Evolutionary conservation across 2,329 filamentous ascomycete genomes (phyloP).

Genomic region (Fusarium sp.): DNA sequence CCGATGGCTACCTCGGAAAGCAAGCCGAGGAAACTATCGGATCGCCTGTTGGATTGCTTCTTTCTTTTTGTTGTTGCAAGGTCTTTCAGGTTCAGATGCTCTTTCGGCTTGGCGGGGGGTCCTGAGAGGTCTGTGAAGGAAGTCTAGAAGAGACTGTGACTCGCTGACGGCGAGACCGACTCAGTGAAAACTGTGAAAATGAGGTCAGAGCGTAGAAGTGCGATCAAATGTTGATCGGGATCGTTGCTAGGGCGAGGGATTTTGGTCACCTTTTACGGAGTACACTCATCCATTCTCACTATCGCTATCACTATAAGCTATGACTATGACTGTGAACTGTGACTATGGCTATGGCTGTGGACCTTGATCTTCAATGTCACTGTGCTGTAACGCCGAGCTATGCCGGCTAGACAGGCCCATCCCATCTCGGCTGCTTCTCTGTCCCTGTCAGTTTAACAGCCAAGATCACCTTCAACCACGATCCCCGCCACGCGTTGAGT

Average conservation of each 20-base stretch:
- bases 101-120: not conserved
- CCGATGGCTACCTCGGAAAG: not conserved
- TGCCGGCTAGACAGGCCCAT: not conserved
- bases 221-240: too few relatives aligned
- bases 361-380: not conserved
- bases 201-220: not conserved
- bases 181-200: not conserved
- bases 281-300: not conserved
- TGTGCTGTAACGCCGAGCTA: not conserved
- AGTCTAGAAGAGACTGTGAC: not conserved
- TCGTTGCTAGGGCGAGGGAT: too few relatives aligned
- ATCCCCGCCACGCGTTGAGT: not conserved
- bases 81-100: not conserved
- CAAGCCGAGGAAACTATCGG: not conserved
- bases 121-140: not conserved
- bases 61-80: not conserved
- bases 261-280: not conserved
- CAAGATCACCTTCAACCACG: not conserved
- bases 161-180: not conserved
- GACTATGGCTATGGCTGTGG: not conserved
- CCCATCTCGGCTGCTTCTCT: not conserved
- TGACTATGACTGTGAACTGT: not conserved
- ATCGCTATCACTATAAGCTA: not conserved
- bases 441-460: not conserved
- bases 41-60: not conserved